A percentile compares a stretch with the other conserved stretches of the same genome.
phyloP scores from a whole-genome alignment of 306 rosid species.

The Trifolium pratense region DNA sequence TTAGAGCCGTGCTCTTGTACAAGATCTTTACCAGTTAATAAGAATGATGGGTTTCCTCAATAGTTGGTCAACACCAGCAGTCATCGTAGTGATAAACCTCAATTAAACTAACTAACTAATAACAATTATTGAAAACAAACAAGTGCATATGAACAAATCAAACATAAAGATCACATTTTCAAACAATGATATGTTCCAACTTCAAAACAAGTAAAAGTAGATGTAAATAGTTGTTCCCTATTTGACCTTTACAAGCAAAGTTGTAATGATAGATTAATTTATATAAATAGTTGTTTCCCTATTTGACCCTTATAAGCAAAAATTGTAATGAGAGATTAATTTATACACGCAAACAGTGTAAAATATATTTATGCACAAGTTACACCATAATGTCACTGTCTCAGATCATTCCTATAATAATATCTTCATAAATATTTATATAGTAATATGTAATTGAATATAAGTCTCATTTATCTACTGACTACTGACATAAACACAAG shows the following conservation, averaged over 20 bases:
- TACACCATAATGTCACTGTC: neutral
- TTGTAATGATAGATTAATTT: neutral
- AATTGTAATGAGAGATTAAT: neutral
- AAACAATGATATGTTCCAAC: too few relatives aligned
- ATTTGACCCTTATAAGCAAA: neutral
- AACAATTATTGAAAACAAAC: neutral
- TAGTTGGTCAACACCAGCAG: neutral
- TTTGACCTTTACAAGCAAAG: neutral
- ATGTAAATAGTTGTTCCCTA: neutral
- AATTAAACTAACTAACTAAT: neutral
- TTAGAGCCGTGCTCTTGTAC: too few relatives aligned
- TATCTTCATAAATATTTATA: neutral
- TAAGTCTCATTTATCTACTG: neutral
- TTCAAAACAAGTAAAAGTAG: neutral
- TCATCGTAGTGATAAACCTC: slow-evolving; percentile 8
- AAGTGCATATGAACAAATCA: neutral
- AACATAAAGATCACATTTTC: neutral
- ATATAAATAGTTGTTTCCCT: neutral
- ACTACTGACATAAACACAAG: neutral
- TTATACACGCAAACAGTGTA: too few relatives aligned
- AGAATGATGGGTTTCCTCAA: neutral
- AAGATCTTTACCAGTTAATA: neutral
- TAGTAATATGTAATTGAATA: neutral
- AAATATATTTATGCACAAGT: neutral
- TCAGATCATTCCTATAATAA: neutral